These are phyloP conservation scores for Zoysia matrella DNA, from an alignment of 202 grass and related monocot species.

Conservation along the genomic window DNA sequence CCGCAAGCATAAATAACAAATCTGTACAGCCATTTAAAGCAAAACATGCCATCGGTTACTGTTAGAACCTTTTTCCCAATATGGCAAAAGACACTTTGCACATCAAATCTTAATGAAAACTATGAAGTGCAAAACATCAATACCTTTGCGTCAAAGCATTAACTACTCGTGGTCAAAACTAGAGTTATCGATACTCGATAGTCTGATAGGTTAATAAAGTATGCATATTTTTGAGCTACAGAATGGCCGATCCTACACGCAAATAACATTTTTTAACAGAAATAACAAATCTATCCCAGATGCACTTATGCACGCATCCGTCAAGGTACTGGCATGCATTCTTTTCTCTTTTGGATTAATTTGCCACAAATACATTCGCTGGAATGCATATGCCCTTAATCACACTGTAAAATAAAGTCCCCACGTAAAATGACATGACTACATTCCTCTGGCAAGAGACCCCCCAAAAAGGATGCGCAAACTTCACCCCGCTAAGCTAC, in stretches of 20 bases:
- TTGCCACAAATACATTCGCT: too few species aligned
- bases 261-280: background rate
- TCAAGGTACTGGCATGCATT: background rate
- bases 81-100: background rate
- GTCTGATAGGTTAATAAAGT: background rate
- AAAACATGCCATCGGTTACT: background rate
- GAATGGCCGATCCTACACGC: background rate
- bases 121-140: background rate
- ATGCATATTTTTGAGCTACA: background rate
- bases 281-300: background rate
- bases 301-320: background rate
- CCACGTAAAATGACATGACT: too few species aligned
- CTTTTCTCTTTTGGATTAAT: too few species aligned
- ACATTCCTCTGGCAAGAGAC: background rate
- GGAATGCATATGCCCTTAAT: background rate
- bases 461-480: background rate
- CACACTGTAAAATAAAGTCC: background rate
- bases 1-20: constrained; percentile 5
- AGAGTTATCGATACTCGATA: background rate
- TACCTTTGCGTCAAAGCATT: constrained; percentile 16
- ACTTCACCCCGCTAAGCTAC: background rate
- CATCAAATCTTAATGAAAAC: constrained; percentile 1
- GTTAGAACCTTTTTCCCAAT: background rate
- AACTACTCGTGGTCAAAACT: background rate
- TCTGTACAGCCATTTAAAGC: constrained; percentile 15